Evolutionary conservation across 352 stramenopile species (phyloP).

Genomic region (Globisporangium mamillatum): DNA sequence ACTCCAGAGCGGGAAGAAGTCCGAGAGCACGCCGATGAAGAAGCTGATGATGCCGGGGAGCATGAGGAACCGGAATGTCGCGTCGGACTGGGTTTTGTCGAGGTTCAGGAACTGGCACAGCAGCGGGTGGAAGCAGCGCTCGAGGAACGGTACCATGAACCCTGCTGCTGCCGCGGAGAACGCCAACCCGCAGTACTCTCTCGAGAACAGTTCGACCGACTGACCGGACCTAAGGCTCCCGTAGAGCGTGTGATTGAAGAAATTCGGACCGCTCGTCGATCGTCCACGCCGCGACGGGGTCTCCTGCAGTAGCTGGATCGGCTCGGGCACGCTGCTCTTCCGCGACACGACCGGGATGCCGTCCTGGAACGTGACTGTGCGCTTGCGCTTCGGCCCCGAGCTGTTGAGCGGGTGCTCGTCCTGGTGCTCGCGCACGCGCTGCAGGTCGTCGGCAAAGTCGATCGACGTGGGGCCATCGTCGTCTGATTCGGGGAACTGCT

Average conservation of each 20-base stretch:
- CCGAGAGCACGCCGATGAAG: slow-evolving; percentile 73
- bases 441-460: slow-evolving; percentile 20
- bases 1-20: slow-evolving; percentile 75
- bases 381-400: slow-evolving; percentile 34
- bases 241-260: slow-evolving; percentile 79
- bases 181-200: slow-evolving; percentile 56
- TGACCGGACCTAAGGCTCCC: slow-evolving; percentile 56
- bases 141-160: slow-evolving; percentile 68
- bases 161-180: slow-evolving; percentile 52
- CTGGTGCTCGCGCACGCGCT: slow-evolving; percentile 14
- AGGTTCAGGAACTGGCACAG: slow-evolving; percentile 57
- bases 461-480: slow-evolving; percentile 14
- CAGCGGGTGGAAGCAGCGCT: slow-evolving; percentile 60
- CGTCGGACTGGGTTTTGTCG: slow-evolving; percentile 40
- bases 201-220: slow-evolving; percentile 54
- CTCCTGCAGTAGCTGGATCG: slow-evolving; percentile 67
- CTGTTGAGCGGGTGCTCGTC: slow-evolving; percentile 11
- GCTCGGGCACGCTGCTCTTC: slow-evolving; percentile 57
- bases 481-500: slow-evolving; percentile 29
- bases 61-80: slow-evolving; percentile 50
- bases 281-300: slow-evolving; percentile 35
- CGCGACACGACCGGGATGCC: slow-evolving; percentile 56
- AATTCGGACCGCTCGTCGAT: slow-evolving; percentile 48
- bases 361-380: slow-evolving; percentile 57
- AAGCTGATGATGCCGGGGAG: slow-evolving; percentile 62